These are phyloP conservation scores for Chrysopogon serrulatus DNA, from an alignment of 176 grass and related monocot species.

Conservation along the genomic window DNA sequence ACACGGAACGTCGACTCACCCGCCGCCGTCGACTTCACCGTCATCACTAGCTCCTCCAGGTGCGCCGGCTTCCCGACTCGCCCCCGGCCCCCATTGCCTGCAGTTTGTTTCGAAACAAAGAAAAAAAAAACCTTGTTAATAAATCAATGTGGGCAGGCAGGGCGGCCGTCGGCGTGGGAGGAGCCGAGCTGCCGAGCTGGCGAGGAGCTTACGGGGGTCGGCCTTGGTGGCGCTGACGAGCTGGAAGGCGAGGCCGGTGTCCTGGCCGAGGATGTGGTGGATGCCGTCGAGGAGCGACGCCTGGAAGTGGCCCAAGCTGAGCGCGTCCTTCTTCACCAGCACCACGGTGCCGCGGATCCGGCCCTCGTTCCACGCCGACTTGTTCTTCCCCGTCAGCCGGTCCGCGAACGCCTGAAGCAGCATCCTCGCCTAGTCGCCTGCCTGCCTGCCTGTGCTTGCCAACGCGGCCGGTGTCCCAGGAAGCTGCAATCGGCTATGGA, in stretches of 20 bases:
- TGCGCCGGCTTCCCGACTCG: conserved; percentile 45
- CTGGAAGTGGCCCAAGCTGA: conserved; percentile 52
- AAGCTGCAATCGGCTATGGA: too few relatives aligned
- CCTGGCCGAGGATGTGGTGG: conserved; percentile 48
- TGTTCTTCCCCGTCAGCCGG: conserved; percentile 54
- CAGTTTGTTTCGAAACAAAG: too few relatives aligned
- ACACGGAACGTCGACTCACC: conserved; percentile 55
- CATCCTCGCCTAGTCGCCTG: too few relatives aligned
- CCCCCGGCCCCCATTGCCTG: conserved; percentile 43
- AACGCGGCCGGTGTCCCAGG: too few relatives aligned
- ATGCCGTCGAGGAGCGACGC: conserved; percentile 60
- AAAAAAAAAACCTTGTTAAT: too few relatives aligned
- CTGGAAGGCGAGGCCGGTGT: conserved; percentile 38
- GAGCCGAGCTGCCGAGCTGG: too few relatives aligned
- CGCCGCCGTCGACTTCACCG: conserved; percentile 13
- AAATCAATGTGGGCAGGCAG: neutral
- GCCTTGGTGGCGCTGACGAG: conserved; percentile 74
- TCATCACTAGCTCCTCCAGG: conserved; percentile 48
- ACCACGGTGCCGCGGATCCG: conserved; percentile 55
- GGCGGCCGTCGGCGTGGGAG: accelerated
- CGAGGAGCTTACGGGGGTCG: conserved; percentile 50
- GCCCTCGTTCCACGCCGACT: conserved; percentile 37
- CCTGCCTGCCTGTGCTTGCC: too few relatives aligned
- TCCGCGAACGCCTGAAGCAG: conserved; percentile 20
- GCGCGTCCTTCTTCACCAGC: conserved; percentile 52